phyloP scores from a whole-genome alignment of 1,139 yeast species.

The Candida sp. region DNA sequence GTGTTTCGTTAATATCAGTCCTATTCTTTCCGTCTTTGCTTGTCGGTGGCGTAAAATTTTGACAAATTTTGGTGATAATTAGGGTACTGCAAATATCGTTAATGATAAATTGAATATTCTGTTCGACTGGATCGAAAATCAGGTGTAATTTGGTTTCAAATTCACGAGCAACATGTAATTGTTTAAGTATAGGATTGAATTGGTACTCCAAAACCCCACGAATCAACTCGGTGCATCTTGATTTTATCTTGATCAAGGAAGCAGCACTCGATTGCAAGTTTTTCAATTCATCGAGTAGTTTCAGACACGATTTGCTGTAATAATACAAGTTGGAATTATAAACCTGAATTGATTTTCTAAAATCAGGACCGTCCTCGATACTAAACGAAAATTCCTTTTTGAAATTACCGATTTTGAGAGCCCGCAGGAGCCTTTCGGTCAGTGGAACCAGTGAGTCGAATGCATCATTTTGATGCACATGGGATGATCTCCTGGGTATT shows the following conservation, averaged over 20 bases:
- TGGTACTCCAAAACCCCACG: conserved; percentile 18
- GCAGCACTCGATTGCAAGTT: conserved; percentile 22
- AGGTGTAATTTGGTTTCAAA: conserved; percentile 15
- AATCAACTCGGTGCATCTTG: conserved; percentile 21
- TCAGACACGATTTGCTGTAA: conserved; percentile 38
- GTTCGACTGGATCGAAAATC: conserved; percentile 33
- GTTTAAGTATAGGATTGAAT: conserved; percentile 17
- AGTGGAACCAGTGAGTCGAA: not conserved
- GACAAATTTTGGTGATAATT: conserved; percentile 10
- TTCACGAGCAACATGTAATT: conserved; percentile 19
- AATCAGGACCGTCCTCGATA: conserved; percentile 73
- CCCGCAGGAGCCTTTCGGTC: conserved; percentile 2
- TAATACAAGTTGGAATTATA: conserved; percentile 53
- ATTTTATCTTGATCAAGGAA: conserved; percentile 16
- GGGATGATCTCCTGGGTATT: not conserved
- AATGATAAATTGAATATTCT: conserved; percentile 26
- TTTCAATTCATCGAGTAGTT: conserved; percentile 32
- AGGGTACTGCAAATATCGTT: conserved; percentile 29
- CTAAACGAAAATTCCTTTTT: conserved; percentile 30
- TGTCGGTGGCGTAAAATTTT: conserved; percentile 6
- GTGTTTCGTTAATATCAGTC: conserved; percentile 16
- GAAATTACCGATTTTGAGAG: conserved; percentile 16
- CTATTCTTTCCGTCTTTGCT: conserved; percentile 11
- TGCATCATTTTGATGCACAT: not conserved
- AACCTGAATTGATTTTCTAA: conserved; percentile 52